Conservation (phyloP, 2,329 filamentous ascomycete species). For the Verticillium alfalfae region DNA sequence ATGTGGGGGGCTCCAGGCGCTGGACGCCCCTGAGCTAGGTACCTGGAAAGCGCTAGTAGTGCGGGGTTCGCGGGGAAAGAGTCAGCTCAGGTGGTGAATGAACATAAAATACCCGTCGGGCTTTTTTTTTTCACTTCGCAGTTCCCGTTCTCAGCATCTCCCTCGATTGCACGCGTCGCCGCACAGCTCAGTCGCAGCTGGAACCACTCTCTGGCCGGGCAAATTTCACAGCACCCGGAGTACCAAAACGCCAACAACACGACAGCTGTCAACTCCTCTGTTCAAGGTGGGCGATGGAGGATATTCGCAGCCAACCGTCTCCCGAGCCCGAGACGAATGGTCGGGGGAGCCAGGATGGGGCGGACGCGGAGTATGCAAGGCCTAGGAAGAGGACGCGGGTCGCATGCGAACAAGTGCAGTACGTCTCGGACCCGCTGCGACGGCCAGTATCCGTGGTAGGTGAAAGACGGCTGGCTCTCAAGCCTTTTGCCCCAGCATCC, state of each 20-base stretch:
- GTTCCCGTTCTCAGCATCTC: not conserved
- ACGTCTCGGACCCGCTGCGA: slow-evolving; percentile 35
- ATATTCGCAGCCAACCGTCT: not conserved
- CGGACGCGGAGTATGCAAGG: slow-evolving; percentile 8
- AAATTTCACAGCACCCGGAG: not conserved
- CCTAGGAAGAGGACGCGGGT: slow-evolving; percentile 20
- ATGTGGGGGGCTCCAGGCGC: not conserved
- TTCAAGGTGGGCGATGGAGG: not conserved
- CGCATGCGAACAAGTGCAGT: slow-evolving; percentile 16
- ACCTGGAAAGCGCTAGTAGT: not conserved
- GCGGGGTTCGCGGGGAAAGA: not conserved
- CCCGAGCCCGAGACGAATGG: not conserved
- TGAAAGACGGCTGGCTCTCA: not conserved
- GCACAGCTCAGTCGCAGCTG: not conserved
- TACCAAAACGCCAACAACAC: no score
- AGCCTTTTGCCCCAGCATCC: not conserved
- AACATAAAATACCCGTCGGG: not conserved
- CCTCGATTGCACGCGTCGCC: not conserved
- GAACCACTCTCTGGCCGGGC: not conserved
- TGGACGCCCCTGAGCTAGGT: not conserved
- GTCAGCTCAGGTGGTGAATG: not conserved
- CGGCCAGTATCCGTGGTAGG: slow-evolving; percentile 30
- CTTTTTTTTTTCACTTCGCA: not conserved
- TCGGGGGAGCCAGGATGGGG: not conserved
- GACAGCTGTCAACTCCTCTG: no score